Percentiles rank a stretch among this genome's conserved stretches.
phyloP scores from a whole-genome alignment of 345 rosid species.

The Alliaria petiolata region DNA sequence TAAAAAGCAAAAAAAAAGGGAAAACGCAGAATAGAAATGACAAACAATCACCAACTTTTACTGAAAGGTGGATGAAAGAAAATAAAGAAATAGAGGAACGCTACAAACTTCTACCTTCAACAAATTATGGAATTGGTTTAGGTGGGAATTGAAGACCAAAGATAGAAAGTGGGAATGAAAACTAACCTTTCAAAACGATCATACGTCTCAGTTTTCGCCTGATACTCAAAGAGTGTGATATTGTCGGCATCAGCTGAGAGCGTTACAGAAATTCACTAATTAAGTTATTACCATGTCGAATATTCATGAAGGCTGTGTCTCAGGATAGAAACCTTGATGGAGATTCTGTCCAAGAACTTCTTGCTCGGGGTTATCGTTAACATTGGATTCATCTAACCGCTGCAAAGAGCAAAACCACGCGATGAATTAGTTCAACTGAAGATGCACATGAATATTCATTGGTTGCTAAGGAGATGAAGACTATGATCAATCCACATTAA shows the following conservation, averaged over 20 bases:
- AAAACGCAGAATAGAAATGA: no score
- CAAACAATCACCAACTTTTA: constrained; percentile 11
- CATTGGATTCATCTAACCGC: constrained; percentile 55
- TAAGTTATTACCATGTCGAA: background rate
- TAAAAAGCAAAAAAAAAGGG: no score
- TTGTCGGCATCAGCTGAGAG: constrained; percentile 63
- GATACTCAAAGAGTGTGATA: constrained; percentile 63
- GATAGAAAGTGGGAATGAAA: background rate
- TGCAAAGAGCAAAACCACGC: constrained; percentile 32
- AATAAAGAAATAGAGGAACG: background rate
- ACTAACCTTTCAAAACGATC: constrained; percentile 65
- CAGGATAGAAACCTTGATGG: constrained; percentile 65
- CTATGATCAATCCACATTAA: constrained; percentile 8
- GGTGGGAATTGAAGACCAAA: background rate
- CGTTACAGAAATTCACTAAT: background rate
- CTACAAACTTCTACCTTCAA: constrained; percentile 1
- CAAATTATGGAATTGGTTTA: background rate
- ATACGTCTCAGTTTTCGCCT: constrained; percentile 40
- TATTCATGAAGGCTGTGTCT: background rate
- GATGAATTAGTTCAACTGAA: background rate
- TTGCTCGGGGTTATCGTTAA: constrained; percentile 32
- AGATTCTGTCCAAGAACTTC: constrained; percentile 41
- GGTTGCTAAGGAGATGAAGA: no score
- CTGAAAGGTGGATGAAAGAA: constrained; percentile 5
- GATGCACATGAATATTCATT: constrained; percentile 2